Base-by-base conservation (phyloP, 352 stramenopile genomes). In the Blastocystis sp. region DNA sequence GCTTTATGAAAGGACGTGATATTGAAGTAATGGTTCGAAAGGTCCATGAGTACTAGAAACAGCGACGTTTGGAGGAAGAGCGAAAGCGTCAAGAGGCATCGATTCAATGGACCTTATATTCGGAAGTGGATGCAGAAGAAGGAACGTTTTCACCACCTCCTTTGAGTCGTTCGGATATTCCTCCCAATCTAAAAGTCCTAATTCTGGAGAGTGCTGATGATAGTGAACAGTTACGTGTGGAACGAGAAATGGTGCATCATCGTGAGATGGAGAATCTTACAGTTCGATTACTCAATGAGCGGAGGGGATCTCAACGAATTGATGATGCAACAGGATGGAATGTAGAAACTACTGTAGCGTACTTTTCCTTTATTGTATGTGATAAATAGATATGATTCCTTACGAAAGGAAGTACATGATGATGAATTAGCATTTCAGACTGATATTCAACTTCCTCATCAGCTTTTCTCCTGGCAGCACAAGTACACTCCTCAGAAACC, bases 401-500 rank as follows among this genome's bases (percentile, higher is more conserved):
- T 90, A 68, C 66, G 90, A 35, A 80, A 68, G 0, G 58, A 89
- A 9, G 33, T 90, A 54, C 87, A 89, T 33, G 91, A 94, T 42
- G 89, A 58, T 30, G 80, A 89, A 42, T 70, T 90, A 64, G 87
- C 48, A 27, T 95, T 98, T 87, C 95, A 93, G 0, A 94, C 94
- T 44, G 95, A 98, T 89, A 94, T 97, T 64, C 90, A 93, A 66
- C 90, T 97, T 2, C 89, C 92, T 4, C 90, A 94, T 56, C 92
- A 95, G 78, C 70, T 94, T 37, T 94, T 95, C 6, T 90, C 90
- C 27, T 99, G 96, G 96, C 95, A 95, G 91, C 95, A 98, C 84
- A 98, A 98, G 92, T 99, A 98, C 92, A 93, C 95, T 80, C 96
- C 96, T 19, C 94, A 97, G 51, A 99, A 99, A 91, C 97, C 97